Base-by-base conservation (phyloP, 768 basidiomycete species). In the Kwoniella sp. region DNA sequence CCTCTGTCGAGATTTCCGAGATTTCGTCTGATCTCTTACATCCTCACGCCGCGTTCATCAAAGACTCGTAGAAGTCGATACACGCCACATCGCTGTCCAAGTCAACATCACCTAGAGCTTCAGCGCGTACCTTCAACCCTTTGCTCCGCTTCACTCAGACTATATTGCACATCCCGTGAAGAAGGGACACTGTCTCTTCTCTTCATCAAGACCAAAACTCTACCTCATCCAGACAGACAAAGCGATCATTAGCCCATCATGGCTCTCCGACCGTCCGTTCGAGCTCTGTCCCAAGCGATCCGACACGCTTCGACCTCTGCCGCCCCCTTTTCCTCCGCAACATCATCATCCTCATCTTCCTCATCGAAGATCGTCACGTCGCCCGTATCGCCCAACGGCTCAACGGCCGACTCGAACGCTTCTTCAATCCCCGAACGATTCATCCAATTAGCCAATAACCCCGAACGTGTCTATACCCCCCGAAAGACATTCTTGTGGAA, bases 401-500 rank as follows among this genome's bases (percentile, higher is more conserved):
- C 44, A 6, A 2, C 46, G 5, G 24, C 61, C 3, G 7, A 44
- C 40, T 44, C 40, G 40, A 44, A n/a, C 29, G 22, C 24, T 17
- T 3, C 36, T 36, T 10, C n/a, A 10, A 30, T 46, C 12, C 55
- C 55, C 40, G 40, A 44, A 15, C 40, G 40, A 44, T 44, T 44
- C 17, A 9, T 44, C 17, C 40, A 44, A 30, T 30, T 21, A 7
- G 53, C 24, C 12, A 46, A 49, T 17, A 51, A 53, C 7, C 44
- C 68, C 2, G 15, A 87, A 0, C 89, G 92, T 47, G 83, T 85
- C 63, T 93, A 91, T 77, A 84, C 84, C 55, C 85, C 86, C 76
- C 88, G 90, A 78, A 96, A 94, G 79, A 83, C 87, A 1, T 88
- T 86, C 80, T 87, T 91, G 77, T 91, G 88, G 82, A 84, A 86